These are phyloP conservation scores for Suhomyces chickasaworum DNA, from an alignment of 1,139 yeast species.

Conservation along the genomic window DNA sequence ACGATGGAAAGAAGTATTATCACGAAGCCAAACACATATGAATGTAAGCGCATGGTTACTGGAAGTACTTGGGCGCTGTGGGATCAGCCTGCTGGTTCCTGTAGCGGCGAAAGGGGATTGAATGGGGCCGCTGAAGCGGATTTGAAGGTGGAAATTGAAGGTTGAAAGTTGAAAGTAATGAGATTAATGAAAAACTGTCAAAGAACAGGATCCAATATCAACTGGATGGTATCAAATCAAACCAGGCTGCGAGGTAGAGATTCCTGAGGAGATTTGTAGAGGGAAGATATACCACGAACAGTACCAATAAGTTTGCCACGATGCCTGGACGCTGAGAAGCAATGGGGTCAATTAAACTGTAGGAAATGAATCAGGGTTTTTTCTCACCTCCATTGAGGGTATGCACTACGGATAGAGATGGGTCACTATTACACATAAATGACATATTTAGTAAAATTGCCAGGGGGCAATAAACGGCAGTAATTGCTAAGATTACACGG, in stretches of 20 bases:
- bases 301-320: neutral
- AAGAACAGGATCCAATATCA: neutral
- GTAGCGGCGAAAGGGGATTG: neutral
- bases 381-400: neutral
- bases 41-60: constrained; percentile 12
- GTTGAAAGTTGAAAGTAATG: too few relatives aligned
- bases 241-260: neutral
- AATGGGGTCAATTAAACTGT: neutral
- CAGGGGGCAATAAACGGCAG: too few relatives aligned
- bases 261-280: neutral
- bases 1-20: constrained; percentile 10
- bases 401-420: neutral
- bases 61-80: neutral
- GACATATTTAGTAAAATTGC: too few relatives aligned
- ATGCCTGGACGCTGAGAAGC: neutral
- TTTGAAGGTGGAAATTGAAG: too few relatives aligned
- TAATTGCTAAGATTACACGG: too few relatives aligned
- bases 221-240: neutral
- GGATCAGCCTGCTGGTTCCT: constrained; percentile 1
- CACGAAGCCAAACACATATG: constrained; percentile 11
- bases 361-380: neutral
- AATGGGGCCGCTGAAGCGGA: neutral
- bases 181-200: too few relatives aligned
- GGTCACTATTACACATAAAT: neutral
- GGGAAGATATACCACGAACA: neutral